Percentiles rank a stretch among this genome's conserved stretches.
Evolutionary conservation across 179 eudicot species (phyloP).

Genomic region (Amaranthus tricolor): DNA sequence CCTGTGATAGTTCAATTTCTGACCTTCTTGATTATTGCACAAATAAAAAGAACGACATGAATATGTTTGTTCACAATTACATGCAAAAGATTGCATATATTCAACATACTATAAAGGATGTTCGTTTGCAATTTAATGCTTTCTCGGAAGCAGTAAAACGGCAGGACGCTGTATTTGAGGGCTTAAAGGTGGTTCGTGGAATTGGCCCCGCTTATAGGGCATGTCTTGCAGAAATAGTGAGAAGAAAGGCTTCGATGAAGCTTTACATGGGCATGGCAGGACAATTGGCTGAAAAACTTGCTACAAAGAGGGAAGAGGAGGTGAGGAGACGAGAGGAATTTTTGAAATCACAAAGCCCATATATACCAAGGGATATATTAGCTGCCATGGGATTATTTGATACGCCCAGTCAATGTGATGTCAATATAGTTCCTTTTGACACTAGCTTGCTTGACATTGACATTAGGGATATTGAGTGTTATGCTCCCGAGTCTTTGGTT

Average conservation of each 20-base stretch:
- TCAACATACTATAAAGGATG: constrained; percentile 79
- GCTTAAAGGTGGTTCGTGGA: constrained; percentile 71
- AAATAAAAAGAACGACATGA: constrained; percentile 84
- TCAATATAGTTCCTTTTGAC: constrained; percentile 85
- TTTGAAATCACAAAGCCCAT: constrained; percentile 60
- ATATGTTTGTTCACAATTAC: constrained; percentile 74
- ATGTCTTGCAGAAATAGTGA: constrained; percentile 87
- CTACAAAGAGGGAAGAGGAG: constrained; percentile 81
- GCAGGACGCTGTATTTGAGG: constrained; percentile 78
- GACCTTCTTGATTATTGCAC: constrained; percentile 60
- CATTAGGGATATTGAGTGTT: constrained; percentile 72
- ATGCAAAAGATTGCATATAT: constrained; percentile 93
- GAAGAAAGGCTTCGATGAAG: constrained; percentile 96
- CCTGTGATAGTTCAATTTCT: constrained; percentile 65
- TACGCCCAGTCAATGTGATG: constrained; percentile 87
- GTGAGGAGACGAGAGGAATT: constrained; percentile 86
- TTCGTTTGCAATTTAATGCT: constrained; percentile 79
- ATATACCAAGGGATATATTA: constrained; percentile 80
- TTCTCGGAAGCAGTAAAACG: constrained; percentile 92
- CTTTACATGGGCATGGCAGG: constrained; percentile 99
- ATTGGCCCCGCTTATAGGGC: constrained; percentile 86
- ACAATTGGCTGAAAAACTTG: constrained; percentile 93
- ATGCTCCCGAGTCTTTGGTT: constrained; percentile 81
- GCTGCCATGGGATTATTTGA: constrained; percentile 92
- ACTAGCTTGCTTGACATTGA: constrained; percentile 83